Percentiles rank a stretch among this genome's conserved stretches.
phyloP scores from a whole-genome alignment of 768 basidiomycete genomes.

The Trametes punicea region DNA sequence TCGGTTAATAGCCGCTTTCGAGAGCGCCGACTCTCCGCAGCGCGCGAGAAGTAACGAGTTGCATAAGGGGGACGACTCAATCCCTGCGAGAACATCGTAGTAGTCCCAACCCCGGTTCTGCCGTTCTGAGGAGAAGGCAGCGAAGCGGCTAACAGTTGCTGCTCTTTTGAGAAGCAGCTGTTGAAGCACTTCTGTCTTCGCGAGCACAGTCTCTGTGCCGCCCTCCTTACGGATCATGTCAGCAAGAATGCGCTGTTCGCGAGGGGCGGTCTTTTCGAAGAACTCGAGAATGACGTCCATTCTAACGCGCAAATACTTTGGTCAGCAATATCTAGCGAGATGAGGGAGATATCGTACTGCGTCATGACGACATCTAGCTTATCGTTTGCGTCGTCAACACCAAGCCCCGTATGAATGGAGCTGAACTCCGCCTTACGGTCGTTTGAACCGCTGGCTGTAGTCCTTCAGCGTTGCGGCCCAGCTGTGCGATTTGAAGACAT shows the following conservation, averaged over 20 bases:
- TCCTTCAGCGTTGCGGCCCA: slow-evolving; percentile 30
- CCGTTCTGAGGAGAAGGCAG: not conserved
- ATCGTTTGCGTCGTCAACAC: slow-evolving; percentile 22
- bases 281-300: slow-evolving; percentile 34
- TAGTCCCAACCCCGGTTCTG: no score
- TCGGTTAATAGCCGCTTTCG: no score
- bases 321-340: not conserved
- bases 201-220: slow-evolving; percentile 11
- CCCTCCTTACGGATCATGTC: slow-evolving; percentile 12
- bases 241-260: slow-evolving; percentile 37
- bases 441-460: slow-evolving; percentile 24
- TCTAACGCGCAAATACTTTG: not conserved
- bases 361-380: slow-evolving; percentile 19
- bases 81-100: no score
- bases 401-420: slow-evolving; percentile 28
- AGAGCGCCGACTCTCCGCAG: no score
- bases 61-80: no score
- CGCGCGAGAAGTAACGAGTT: no score
- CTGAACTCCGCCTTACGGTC: slow-evolving; percentile 29
- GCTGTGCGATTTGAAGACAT: slow-evolving; percentile 27
- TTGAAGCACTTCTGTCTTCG: not conserved
- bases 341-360: not conserved
- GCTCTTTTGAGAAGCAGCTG: not conserved
- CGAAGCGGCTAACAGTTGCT: not conserved
- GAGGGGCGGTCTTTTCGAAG: slow-evolving; percentile 39